These are phyloP conservation scores for Candida sanyiensis DNA, from an alignment of 805 yeast genomes.

Conservation along the genomic window DNA sequence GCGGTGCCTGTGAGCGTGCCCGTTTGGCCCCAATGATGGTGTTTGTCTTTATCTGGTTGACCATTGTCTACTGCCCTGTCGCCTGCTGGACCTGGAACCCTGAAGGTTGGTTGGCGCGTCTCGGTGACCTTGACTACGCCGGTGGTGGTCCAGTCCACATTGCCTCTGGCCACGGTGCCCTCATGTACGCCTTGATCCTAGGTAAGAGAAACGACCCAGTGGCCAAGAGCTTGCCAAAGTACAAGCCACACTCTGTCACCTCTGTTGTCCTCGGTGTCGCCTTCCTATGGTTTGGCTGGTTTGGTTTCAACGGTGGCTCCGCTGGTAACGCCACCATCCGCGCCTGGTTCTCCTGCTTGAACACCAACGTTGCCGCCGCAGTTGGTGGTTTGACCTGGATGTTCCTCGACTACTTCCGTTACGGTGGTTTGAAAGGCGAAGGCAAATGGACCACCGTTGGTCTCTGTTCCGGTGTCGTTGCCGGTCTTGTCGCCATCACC, in stretches of 20 bases:
- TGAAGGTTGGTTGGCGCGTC: slow-evolving; percentile 77
- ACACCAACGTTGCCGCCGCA: slow-evolving; percentile 92
- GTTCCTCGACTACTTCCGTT: slow-evolving; percentile 76
- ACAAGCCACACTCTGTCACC: slow-evolving; percentile 90
- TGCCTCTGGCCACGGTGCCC: slow-evolving; percentile 89
- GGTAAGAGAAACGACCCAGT: slow-evolving; percentile 90
- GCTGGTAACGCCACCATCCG: slow-evolving; percentile 90
- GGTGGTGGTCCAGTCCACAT: slow-evolving; percentile 99
- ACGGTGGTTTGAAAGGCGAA: slow-evolving; percentile 36
- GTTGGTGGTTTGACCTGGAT: slow-evolving; percentile 93
- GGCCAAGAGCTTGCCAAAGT: slow-evolving; percentile 71
- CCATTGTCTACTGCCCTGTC: slow-evolving; percentile 91
- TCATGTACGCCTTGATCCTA: slow-evolving; percentile 84
- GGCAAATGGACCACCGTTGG: slow-evolving; percentile 92
- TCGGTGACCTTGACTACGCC: slow-evolving; percentile 92
- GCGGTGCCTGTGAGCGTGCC: slow-evolving; percentile 98
- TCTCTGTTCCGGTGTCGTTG: slow-evolving; percentile 87
- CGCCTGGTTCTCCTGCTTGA: slow-evolving; percentile 90
- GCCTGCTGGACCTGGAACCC: slow-evolving; percentile 99
- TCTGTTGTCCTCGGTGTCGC: slow-evolving; percentile 89
- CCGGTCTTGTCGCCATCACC: slow-evolving; percentile 92
- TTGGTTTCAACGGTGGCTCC: slow-evolving; percentile 98
- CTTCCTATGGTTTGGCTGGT: slow-evolving; percentile 98
- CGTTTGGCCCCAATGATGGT: slow-evolving; percentile 95
- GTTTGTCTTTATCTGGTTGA: slow-evolving; percentile 88